Evolutionary conservation across 306 rosid genomes (phyloP).

Genomic region (Hippophae gyantsensis): DNA sequence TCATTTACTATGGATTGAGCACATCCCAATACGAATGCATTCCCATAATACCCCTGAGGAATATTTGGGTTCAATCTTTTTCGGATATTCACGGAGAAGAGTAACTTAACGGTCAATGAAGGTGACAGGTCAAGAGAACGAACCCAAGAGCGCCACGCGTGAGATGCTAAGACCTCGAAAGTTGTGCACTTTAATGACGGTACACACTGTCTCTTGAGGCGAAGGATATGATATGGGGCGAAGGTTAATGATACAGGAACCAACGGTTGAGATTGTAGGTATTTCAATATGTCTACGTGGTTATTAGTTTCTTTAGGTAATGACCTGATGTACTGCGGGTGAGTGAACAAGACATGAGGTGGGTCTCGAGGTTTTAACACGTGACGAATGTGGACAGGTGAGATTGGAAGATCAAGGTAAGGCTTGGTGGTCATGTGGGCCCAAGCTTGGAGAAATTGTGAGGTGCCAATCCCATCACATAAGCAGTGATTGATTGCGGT

Average conservation of each 20-base stretch:
- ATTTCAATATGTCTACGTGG: conserved; percentile 27
- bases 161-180: conserved; percentile 66
- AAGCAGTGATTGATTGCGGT: conserved; percentile 73
- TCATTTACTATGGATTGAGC: conserved; percentile 46
- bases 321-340: conserved; percentile 36
- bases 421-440: conserved; percentile 39
- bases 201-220: conserved; percentile 44
- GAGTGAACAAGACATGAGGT: conserved; percentile 16
- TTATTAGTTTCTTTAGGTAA: conserved; percentile 6
- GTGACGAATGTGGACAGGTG: conserved; percentile 52
- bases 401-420: conserved; percentile 17
- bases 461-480: conserved; percentile 75
- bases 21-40: conserved; percentile 62
- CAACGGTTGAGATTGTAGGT: conserved; percentile 54
- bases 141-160: conserved; percentile 91
- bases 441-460: conserved; percentile 75
- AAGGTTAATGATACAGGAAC: conserved; percentile 48
- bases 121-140: conserved; percentile 35
- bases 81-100: conserved; percentile 62
- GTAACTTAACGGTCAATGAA: conserved; percentile 37
- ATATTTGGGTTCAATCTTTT: conserved; percentile 21
- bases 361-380: conserved; percentile 46
- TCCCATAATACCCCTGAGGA: conserved; percentile 65
- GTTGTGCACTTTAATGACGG: conserved; percentile 61
- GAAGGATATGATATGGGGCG: conserved; percentile 33